Evolutionary conservation across 345 rosid genomes (phyloP).

Genomic region (Syzygium grande): DNA sequence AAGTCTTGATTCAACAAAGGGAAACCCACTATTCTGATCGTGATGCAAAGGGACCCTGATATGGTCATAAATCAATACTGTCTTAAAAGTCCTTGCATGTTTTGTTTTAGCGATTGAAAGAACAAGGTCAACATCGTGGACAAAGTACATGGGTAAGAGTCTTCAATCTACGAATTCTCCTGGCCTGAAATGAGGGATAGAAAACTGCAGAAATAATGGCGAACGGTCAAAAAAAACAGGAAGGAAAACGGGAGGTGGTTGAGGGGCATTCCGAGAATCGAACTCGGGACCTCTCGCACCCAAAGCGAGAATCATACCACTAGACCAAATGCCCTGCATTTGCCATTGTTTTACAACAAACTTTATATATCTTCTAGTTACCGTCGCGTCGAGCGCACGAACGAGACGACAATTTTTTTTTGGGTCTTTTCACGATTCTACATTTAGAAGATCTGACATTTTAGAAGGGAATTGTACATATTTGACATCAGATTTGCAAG

Average conservation of each 20-base stretch:
- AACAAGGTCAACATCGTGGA: background rate
- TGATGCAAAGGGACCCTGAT: background rate
- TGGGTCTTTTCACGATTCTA: background rate
- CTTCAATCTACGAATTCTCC: background rate
- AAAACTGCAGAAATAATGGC: background rate
- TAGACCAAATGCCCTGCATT: background rate
- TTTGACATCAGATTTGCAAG: background rate
- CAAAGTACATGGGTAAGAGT: background rate
- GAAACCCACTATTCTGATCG: background rate
- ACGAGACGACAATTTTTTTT: background rate
- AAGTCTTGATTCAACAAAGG: background rate
- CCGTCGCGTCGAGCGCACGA: no score
- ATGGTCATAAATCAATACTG: background rate
- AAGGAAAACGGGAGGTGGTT: background rate
- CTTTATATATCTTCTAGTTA: fast-evolving
- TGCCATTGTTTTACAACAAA: no score
- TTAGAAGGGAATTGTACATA: background rate
- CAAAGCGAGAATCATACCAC: slow-evolving; percentile 52
- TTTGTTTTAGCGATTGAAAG: background rate
- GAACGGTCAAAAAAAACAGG: background rate
- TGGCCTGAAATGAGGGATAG: background rate
- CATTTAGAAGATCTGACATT: background rate
- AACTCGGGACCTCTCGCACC: slow-evolving; percentile 97
- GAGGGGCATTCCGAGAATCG: slow-evolving; percentile 78
- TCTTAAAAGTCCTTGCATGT: background rate